These are phyloP conservation scores for Pythium pectinolyticum DNA, from an alignment of 352 stramenopile species.

Conservation along the genomic window DNA sequence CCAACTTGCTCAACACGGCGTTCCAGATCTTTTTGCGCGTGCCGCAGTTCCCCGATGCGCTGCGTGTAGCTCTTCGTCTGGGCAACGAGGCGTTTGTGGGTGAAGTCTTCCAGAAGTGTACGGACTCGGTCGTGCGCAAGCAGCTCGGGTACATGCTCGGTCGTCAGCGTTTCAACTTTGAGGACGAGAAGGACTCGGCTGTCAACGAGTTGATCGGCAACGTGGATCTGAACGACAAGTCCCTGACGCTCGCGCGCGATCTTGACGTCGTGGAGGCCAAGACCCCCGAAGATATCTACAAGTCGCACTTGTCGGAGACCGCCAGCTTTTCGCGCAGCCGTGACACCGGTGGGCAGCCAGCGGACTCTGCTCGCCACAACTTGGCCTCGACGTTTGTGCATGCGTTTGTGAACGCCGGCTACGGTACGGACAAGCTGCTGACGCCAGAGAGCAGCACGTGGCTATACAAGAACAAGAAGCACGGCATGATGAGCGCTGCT, in stretches of 20 bases:
- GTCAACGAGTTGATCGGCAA: conserved; percentile 97
- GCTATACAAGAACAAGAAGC: conserved; percentile 99
- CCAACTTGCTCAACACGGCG: conserved; percentile 89
- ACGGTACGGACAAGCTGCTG: conserved; percentile 96
- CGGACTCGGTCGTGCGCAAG: conserved; percentile 62
- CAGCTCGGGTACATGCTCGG: conserved; percentile 97
- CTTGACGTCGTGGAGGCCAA: conserved; percentile 97
- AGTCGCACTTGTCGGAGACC: conserved; percentile 98
- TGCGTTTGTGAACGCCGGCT: conserved; percentile 98
- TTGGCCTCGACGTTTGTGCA: conserved; percentile 99
- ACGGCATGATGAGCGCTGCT: conserved; percentile 98
- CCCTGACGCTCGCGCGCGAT: conserved; percentile 95
- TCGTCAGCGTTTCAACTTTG: conserved; percentile 93
- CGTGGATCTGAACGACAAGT: conserved; percentile 95
- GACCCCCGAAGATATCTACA: conserved; percentile 99
- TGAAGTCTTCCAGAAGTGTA: conserved; percentile 79
- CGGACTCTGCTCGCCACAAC: conserved; percentile 98
- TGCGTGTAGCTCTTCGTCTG: conserved; percentile 96
- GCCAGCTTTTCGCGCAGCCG: conserved; percentile 71
- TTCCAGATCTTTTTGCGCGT: conserved; percentile 96
- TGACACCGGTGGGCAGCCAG: conserved; percentile 71
- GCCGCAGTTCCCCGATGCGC: conserved; percentile 93
- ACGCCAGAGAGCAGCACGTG: conserved; percentile 95
- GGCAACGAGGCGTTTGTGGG: conserved; percentile 75
- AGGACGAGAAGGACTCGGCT: conserved; percentile 90